These are phyloP conservation scores for Aspergillus viridinutans DNA, from an alignment of 2,329 filamentous ascomycete genomes.

Conservation along the genomic window DNA sequence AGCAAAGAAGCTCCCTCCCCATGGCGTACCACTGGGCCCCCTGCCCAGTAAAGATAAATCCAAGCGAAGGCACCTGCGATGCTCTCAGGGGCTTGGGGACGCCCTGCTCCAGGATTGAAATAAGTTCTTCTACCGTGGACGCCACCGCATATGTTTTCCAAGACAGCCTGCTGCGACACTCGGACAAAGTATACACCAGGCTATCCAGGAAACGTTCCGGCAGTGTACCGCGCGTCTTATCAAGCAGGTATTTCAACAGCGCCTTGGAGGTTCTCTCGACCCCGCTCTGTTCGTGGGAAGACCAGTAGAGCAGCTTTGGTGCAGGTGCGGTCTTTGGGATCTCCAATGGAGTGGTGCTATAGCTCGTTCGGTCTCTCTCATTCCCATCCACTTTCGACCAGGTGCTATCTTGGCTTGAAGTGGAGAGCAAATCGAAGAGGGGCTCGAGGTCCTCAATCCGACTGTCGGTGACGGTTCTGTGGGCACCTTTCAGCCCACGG, in stretches of 20 bases:
- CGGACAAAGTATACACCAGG: conserved; percentile 10
- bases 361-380: no score
- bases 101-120: not conserved
- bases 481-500: not conserved
- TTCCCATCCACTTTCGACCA: no score
- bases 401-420: no score
- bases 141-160: conserved; percentile 2
- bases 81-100: not conserved
- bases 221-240: no score
- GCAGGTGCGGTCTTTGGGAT: no score
- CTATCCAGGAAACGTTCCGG: accelerated
- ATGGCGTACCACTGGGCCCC: conserved; percentile 22
- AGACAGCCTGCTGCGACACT: conserved; percentile 7
- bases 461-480: not conserved
- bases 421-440: no score
- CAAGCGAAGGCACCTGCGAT: not conserved
- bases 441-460: not conserved
- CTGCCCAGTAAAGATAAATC: conserved; percentile 17
- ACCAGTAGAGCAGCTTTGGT: no score
- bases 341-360: no score
- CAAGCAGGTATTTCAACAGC: no score
- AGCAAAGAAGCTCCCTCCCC: conserved; percentile 8
- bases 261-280: no score
- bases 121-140: not conserved
- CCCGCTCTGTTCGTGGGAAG: no score